Percentiles rank a stretch among this genome's conserved stretches.
phyloP scores from a whole-genome alignment of 1,284 basidiomycete species.

The Flammula alnicola region DNA sequence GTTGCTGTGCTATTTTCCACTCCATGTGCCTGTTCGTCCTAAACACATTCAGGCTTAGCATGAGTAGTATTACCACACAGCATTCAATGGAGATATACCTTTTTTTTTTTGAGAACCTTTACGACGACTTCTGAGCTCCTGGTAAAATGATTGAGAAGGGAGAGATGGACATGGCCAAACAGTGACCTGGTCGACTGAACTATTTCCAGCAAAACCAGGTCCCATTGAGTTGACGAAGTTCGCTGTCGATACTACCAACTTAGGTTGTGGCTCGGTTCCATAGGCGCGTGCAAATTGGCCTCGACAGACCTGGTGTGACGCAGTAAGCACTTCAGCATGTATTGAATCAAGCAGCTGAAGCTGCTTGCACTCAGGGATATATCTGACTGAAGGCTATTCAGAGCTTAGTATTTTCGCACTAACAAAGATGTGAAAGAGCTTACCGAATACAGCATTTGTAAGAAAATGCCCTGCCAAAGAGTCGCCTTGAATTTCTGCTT shows the following conservation, averaged over 20 bases:
- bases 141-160: no score
- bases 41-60: no score
- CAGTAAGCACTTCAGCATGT: background rate
- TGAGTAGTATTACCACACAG: no score
- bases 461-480: constrained; percentile 15
- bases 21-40: no score
- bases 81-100: no score
- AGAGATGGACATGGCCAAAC: no score
- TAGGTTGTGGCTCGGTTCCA: background rate
- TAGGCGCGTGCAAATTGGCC: background rate
- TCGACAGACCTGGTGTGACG: background rate
- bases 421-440: background rate
- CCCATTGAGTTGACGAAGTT: background rate
- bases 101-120: no score
- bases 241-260: background rate
- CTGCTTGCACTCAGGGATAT: background rate
- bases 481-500: constrained; percentile 7
- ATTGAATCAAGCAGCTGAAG: background rate
- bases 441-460: constrained; percentile 21
- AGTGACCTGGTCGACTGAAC: no score
- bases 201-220: background rate
- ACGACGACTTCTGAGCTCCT: no score
- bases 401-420: background rate
- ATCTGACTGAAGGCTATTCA: background rate
- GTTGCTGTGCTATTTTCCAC: no score